phyloP scores from a whole-genome alignment of 225 moss, liverwort and hornwort genomes.

The Lunularia cruciata region DNA sequence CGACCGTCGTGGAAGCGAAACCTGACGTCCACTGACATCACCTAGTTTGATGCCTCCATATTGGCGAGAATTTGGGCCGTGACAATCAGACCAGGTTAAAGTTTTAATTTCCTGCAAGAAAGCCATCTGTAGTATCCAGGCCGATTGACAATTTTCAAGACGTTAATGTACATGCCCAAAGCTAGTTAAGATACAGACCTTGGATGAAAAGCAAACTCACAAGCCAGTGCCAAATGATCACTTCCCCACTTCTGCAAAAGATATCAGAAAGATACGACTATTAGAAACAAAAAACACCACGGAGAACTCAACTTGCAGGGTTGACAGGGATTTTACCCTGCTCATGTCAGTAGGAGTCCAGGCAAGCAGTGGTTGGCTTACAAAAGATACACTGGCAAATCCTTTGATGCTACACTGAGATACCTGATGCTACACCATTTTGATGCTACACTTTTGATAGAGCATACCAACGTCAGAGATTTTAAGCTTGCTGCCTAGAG shows the following conservation, averaged over 20 bases:
- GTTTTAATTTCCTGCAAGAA: neutral
- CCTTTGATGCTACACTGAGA: too few relatives aligned
- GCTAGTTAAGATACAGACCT: neutral
- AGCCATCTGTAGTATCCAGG: neutral
- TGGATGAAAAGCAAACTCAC: conserved; percentile 68
- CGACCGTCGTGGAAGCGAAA: too few relatives aligned
- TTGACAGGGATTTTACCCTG: too few relatives aligned
- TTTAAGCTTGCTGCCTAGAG: too few relatives aligned
- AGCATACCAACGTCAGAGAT: too few relatives aligned
- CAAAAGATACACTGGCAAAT: too few relatives aligned
- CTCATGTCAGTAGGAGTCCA: too few relatives aligned
- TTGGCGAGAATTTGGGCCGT: neutral
- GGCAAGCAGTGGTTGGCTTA: too few relatives aligned
- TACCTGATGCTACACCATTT: too few relatives aligned
- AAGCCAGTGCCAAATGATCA: conserved; percentile 92
- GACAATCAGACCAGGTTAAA: neutral
- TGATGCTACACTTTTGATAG: too few relatives aligned
- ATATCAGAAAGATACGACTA: neutral
- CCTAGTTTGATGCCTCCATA: neutral
- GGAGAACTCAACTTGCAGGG: too few relatives aligned
- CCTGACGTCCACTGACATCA: too few relatives aligned
- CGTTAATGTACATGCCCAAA: conserved; percentile 7
- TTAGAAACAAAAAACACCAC: neutral
- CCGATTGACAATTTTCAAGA: neutral
- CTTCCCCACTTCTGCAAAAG: conserved; percentile 89